Percentiles rank a stretch among this genome's conserved stretches.
These are phyloP conservation scores for Aphanomyces invadans DNA, from an alignment of 352 stramenopile species.

Conservation along the genomic window DNA sequence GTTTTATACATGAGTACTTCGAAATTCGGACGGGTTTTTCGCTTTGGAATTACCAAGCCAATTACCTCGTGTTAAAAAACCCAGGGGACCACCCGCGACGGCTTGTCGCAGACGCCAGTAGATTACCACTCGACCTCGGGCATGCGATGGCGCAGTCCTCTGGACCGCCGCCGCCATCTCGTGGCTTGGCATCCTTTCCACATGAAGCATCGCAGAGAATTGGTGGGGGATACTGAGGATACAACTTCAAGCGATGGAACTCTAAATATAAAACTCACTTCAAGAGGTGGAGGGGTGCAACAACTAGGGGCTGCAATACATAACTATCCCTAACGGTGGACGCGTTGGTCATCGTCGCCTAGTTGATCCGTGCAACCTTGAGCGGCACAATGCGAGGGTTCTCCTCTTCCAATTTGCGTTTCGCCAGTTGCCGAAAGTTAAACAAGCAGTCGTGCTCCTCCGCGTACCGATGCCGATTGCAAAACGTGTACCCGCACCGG, in stretches of 20 bases:
- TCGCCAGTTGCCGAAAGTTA: conserved; percentile 79
- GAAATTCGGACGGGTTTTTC: too few species aligned
- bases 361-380: conserved; percentile 85
- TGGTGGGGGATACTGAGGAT: background rate
- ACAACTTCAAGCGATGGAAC: too few species aligned
- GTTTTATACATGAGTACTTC: too few species aligned
- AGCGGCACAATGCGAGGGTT: conserved; percentile 70
- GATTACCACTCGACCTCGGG: too few species aligned
- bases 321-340: conserved; percentile 16
- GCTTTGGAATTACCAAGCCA: too few species aligned
- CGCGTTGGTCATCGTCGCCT: conserved; percentile 23
- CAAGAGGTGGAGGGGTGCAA: conserved; percentile 1
- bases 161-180: too few species aligned
- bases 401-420: conserved; percentile 73
- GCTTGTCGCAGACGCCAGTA: too few species aligned
- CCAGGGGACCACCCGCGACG: too few species aligned
- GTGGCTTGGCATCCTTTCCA: too few species aligned
- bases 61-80: too few species aligned
- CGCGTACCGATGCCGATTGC: conserved; percentile 81
- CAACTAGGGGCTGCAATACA: background rate
- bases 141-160: too few species aligned
- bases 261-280: too few species aligned
- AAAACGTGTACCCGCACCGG: conserved; percentile 87
- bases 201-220: background rate
- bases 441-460: conserved; percentile 84